These are phyloP conservation scores for Amanita fuliginea DNA, from an alignment of 768 basidiomycete species.

Conservation along the genomic window DNA sequence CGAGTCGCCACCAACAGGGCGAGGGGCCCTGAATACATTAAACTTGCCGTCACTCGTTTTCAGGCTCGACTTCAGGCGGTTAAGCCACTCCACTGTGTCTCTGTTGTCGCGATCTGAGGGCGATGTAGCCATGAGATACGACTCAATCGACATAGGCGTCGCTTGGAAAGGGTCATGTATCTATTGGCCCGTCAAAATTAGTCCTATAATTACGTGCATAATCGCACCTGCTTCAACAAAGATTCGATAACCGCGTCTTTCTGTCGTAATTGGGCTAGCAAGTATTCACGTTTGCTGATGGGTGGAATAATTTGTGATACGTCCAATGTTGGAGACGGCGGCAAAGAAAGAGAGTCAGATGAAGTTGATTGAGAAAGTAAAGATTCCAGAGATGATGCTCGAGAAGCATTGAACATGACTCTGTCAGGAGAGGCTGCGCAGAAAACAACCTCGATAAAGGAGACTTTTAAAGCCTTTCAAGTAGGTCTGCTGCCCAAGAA, in stretches of 20 bases:
- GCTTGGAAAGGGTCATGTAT: slow-evolving; percentile 75
- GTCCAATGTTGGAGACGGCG: slow-evolving; percentile 22
- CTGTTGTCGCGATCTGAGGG: slow-evolving; percentile 61
- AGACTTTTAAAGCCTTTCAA: not conserved
- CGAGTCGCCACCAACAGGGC: slow-evolving; percentile 16
- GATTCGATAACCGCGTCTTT: slow-evolving; percentile 83
- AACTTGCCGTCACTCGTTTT: slow-evolving; percentile 33
- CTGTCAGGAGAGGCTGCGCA: not conserved
- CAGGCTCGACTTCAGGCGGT: slow-evolving; percentile 53
- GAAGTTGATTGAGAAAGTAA: slow-evolving; percentile 7
- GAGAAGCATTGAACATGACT: slow-evolving; percentile 3
- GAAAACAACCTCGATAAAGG: not conserved
- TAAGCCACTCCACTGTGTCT: slow-evolving; percentile 66
- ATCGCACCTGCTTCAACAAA: slow-evolving; percentile 65
- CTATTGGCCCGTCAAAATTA: slow-evolving; percentile 20
- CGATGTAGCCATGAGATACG: slow-evolving; percentile 69
- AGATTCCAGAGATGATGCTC: slow-evolving; percentile 4
- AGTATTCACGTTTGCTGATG: slow-evolving; percentile 74
- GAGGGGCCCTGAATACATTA: slow-evolving; percentile 34
- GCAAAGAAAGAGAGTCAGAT: slow-evolving; percentile 14
- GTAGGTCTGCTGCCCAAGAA: not conserved
- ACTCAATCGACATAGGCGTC: slow-evolving; percentile 69
- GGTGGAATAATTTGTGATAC: slow-evolving; percentile 17
- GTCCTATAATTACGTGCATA: not conserved
- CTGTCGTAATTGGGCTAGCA: slow-evolving; percentile 77